Evolutionary conservation across 2,329 filamentous ascomycete species (phyloP).

Genomic region (Chaetomium strumarium): DNA sequence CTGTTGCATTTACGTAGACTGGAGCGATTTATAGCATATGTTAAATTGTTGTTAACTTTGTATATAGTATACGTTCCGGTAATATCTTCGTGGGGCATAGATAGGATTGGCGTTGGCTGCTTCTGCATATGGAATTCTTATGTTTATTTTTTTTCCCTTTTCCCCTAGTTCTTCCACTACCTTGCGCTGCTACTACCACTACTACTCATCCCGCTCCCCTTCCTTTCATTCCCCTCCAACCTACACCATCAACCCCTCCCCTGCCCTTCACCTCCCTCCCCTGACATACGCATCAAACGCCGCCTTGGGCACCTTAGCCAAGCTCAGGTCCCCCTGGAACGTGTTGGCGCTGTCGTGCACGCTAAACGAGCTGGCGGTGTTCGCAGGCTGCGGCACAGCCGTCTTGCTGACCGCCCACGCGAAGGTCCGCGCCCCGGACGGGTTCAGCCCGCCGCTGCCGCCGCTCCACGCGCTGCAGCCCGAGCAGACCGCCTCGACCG

Average conservation of each 20-base stretch:
- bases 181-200: too few species aligned
- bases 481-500: conserved; percentile 21
- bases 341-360: conserved; percentile 19
- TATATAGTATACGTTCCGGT: too few species aligned
- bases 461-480: conserved; percentile 22
- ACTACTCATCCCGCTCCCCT: background rate
- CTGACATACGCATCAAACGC: conserved; percentile 16
- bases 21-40: background rate
- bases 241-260: background rate
- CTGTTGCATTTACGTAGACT: background rate
- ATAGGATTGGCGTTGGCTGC: too few species aligned
- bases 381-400: conserved; percentile 15
- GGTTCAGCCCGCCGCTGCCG: conserved; percentile 12
- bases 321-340: conserved; percentile 13
- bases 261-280: background rate
- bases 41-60: background rate
- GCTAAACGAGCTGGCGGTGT: conserved; percentile 13
- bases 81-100: too few species aligned
- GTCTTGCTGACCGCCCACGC: conserved; percentile 20
- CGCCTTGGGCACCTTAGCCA: conserved; percentile 14
- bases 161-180: too few species aligned
- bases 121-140: too few species aligned
- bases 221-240: background rate
- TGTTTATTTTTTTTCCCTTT: too few species aligned
- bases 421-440: conserved; percentile 15